A percentile compares a stretch with the other conserved stretches of the same genome.
These are phyloP conservation scores for Pyricularia sp. DNA, from an alignment of 2,329 filamentous ascomycete genomes.

Conservation along the genomic window DNA sequence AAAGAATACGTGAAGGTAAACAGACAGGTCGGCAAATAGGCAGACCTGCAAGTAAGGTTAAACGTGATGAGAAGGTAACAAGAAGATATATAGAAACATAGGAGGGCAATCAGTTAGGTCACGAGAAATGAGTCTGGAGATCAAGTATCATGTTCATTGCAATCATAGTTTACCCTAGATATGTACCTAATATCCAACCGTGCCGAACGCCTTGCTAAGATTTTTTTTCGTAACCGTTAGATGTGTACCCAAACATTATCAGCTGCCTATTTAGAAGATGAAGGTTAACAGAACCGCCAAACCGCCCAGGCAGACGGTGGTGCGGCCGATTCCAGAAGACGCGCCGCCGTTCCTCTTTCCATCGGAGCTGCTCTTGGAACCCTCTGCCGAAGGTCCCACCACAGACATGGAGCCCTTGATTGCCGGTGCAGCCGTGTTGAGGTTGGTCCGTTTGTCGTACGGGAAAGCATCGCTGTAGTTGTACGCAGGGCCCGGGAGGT, in stretches of 20 bases:
- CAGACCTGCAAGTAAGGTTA: neutral
- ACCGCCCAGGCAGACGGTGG: neutral
- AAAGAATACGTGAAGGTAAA: too few species aligned
- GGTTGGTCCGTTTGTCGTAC: slow-evolving; percentile 33
- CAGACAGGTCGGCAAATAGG: too few species aligned
- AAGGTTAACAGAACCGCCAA: neutral
- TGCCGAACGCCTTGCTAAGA: neutral
- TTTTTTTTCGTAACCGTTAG: neutral
- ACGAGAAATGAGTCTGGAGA: neutral
- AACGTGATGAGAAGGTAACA: neutral
- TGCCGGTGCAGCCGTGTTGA: slow-evolving; percentile 19
- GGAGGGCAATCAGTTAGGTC: neutral
- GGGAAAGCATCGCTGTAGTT: slow-evolving; percentile 21
- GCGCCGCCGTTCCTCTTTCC: neutral
- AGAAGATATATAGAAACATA: neutral
- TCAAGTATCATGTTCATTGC: neutral
- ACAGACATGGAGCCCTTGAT: neutral
- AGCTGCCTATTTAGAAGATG: neutral
- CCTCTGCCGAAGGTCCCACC: neutral
- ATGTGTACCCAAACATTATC: neutral
- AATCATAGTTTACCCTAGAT: neutral
- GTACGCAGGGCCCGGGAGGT: slow-evolving; percentile 7
- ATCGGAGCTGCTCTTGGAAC: neutral
- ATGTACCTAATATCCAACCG: neutral
- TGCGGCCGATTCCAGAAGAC: neutral